phyloP scores from a whole-genome alignment of 331 rosid species.

The Quercus tomentella region DNA sequence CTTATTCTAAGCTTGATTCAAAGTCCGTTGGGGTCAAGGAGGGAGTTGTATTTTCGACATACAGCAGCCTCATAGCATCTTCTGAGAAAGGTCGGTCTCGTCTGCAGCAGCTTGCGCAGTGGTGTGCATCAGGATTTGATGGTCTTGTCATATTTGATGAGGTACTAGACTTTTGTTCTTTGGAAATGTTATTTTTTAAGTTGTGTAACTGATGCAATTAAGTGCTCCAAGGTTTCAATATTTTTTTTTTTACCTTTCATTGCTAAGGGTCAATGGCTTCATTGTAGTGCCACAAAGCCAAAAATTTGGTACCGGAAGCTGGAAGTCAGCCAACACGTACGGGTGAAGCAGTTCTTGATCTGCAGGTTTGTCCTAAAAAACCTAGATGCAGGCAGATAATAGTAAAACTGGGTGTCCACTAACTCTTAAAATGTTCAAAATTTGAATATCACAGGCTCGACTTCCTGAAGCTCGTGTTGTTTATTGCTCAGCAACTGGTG shows the following conservation, averaged over 20 bases:
- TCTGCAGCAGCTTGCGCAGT: conserved; percentile 87
- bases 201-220: conserved; percentile 11
- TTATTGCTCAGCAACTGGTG: conserved; percentile 99
- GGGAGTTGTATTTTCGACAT: conserved; percentile 95
- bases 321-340: conserved; percentile 99
- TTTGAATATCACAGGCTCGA: conserved; percentile 59
- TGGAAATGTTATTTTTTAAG: conserved; percentile 13
- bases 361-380: conserved; percentile 65
- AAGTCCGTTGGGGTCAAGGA: conserved; percentile 87
- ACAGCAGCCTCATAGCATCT: conserved; percentile 95
- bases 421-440: conserved; percentile 8
- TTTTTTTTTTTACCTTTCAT: conserved; percentile 23
- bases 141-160: conserved; percentile 89
- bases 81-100: conserved; percentile 96
- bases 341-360: conserved; percentile 92
- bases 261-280: conserved; percentile 49
- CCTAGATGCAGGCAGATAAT: conserved; percentile 3
- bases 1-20: conserved; percentile 98
- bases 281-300: conserved; percentile 98
- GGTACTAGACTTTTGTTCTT: conserved; percentile 34
- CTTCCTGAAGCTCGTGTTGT: conserved; percentile 87
- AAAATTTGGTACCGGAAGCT: conserved; percentile 95
- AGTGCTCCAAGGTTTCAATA: conserved; percentile 29
- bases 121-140: conserved; percentile 86
- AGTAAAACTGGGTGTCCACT: conserved; percentile 13